Percentiles rank a stretch among this genome's conserved stretches.
phyloP scores from a whole-genome alignment of 1,284 basidiomycete species.

The Ustilago trichophora region DNA sequence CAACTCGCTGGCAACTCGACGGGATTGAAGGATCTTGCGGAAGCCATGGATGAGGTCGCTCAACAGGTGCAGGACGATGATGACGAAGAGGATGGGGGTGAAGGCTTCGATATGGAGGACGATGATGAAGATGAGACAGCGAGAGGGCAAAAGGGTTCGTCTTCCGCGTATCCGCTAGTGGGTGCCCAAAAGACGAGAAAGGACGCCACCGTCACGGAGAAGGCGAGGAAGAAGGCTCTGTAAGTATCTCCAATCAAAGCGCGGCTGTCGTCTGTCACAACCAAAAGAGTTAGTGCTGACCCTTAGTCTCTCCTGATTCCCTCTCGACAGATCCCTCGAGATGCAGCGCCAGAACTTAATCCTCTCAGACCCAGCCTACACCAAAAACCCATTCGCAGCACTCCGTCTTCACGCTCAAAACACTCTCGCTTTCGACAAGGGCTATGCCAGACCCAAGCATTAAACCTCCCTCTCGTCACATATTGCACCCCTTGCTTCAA shows the following conservation, averaged over 20 bases:
- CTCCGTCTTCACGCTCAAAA: conserved; percentile 60
- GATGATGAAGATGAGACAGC: conserved; percentile 20
- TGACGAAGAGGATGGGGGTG: conserved; percentile 20
- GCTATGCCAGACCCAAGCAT: conserved; percentile 7
- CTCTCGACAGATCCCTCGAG: conserved; percentile 40
- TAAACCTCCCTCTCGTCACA: background rate
- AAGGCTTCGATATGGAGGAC: conserved; percentile 11
- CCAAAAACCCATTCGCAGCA: conserved; percentile 57
- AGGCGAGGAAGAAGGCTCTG: conserved; percentile 53
- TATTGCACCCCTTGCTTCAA: background rate
- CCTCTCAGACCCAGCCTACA: conserved; percentile 52
- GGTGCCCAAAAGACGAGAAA: conserved; percentile 24
- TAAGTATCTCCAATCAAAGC: conserved; percentile 30
- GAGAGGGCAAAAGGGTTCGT: background rate
- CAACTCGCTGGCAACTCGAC: conserved; percentile 55
- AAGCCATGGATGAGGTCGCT: conserved; percentile 39
- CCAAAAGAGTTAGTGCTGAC: background rate
- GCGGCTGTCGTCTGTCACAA: too few relatives aligned
- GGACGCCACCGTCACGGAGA: conserved; percentile 48
- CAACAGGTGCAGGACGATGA: conserved; percentile 25
- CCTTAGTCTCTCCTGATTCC: background rate
- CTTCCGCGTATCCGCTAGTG: conserved; percentile 26
- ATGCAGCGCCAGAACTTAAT: conserved; percentile 57
- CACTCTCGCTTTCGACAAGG: conserved; percentile 49
- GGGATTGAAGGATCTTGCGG: conserved; percentile 53